A percentile compares a stretch with the other conserved stretches of the same genome.
phyloP scores from a whole-genome alignment of 306 rosid genomes.

The Dalbergia cultrata region DNA sequence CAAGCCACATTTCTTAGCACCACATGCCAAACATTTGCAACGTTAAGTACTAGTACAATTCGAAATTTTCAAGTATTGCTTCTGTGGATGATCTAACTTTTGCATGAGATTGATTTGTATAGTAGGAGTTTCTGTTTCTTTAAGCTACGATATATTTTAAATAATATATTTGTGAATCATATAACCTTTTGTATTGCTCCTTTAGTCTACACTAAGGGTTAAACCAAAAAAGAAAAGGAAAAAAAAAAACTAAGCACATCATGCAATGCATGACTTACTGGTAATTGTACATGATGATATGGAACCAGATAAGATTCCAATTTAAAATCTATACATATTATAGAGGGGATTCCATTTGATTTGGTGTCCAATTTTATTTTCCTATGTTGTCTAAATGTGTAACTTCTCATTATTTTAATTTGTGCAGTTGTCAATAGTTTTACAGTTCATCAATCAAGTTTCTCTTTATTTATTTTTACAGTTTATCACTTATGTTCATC shows the following conservation, averaged over 20 bases:
- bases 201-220: not conserved
- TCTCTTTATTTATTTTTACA: too few relatives aligned
- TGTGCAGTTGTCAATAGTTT: too few relatives aligned
- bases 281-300: constrained; percentile 62
- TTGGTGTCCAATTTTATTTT: too few relatives aligned
- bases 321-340: too few relatives aligned
- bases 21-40: constrained; percentile 10
- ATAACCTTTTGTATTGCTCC: too few relatives aligned
- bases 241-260: constrained; percentile 17
- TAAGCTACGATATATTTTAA: not conserved
- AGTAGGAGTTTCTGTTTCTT: constrained; percentile 38
- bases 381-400: too few relatives aligned
- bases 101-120: constrained; percentile 40
- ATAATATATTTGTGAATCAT: too few relatives aligned
- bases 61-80: not conserved
- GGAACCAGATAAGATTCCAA: constrained; percentile 41
- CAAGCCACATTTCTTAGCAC: not conserved
- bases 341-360: too few relatives aligned
- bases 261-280: constrained; percentile 33
- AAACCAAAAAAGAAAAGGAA: not conserved
- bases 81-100: constrained; percentile 32
- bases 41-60: constrained; percentile 19
- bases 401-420: too few relatives aligned
- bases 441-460: too few relatives aligned
- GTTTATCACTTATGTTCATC: too few relatives aligned